Evolutionary conservation across 495 filamentous ascomycete genomes (phyloP), one percentile per base, ranked within the genome.

Genomic region (Penicillium odoratum): DNA sequence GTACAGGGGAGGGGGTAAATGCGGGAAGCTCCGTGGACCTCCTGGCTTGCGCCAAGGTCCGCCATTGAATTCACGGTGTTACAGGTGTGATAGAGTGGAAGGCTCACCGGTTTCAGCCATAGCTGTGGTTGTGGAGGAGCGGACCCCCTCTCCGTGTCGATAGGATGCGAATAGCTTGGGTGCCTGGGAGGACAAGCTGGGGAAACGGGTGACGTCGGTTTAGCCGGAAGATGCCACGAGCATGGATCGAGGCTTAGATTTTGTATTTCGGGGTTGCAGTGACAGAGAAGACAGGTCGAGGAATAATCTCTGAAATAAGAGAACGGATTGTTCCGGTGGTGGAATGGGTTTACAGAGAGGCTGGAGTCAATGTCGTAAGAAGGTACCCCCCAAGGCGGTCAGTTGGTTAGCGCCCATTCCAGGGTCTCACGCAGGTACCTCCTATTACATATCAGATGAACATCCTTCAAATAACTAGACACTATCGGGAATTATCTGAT

Each of bases 41-140:
- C 74, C 72, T 74, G 68, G 70, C 40, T 51, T 65, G 65, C 62
- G 52, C 36, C 43, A 62, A 33, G 44, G 47, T 42, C 36, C 13
- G 57, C 47, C n/a, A 38, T 56, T 47, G 50, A 30, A 0, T 40
- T 21, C 15, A 8, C 10, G 13, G 11, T 10, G 15, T 26, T 45
- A 11, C 34, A 9, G 29, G 7, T 16, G 7, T 43, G 30, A 18
- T 3, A 46, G 34, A 9, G 11, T 38, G 21, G n/a, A 11, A 49
- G 6, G 7, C 74, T 71, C 47, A 77, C 74, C 53, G 54, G 58
- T 69, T 56, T 77, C 74, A 70, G 73, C 70, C 73, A 77, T 77
- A 52, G 62, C 65, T 61, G 60, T 65, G 63, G 55, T 56, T 70
- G 58, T 66, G 60, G 67, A 71, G 68, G 74, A 69, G 70, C 63